Conservation (phyloP, 352 stramenopile genomes). For the Plasmopara halstedii region DNA sequence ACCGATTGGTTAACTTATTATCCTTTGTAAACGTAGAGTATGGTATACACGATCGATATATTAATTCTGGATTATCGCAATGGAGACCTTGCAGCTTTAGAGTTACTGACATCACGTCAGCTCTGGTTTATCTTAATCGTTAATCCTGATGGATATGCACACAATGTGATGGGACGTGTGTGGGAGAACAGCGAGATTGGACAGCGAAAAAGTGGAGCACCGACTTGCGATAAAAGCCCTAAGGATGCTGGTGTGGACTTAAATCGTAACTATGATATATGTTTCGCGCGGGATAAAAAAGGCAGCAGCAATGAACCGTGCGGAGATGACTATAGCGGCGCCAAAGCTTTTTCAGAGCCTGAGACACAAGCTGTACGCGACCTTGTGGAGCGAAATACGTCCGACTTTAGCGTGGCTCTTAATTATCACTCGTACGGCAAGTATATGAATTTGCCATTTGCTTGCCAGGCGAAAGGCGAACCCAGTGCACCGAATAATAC, state of each 20-base stretch:
- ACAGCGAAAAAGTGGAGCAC: slow-evolving; percentile 62
- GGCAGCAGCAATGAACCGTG: slow-evolving; percentile 63
- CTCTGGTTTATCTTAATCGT: slow-evolving; percentile 81
- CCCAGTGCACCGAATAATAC: slow-evolving; percentile 24
- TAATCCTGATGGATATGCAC: slow-evolving; percentile 76
- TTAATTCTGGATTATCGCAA: slow-evolving; percentile 51
- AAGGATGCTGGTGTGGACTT: slow-evolving; percentile 61
- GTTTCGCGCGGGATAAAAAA: slow-evolving; percentile 49
- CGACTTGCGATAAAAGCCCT: slow-evolving; percentile 23
- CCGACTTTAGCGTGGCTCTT: slow-evolving; percentile 52
- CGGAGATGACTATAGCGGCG: slow-evolving; percentile 67
- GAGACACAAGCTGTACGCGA: slow-evolving; percentile 68
- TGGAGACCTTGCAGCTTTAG: slow-evolving; percentile 39
- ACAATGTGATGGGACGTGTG: slow-evolving; percentile 54
- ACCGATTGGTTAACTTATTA: background rate
- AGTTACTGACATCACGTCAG: slow-evolving; percentile 57
- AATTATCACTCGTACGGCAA: slow-evolving; percentile 85
- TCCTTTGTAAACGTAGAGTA: slow-evolving; percentile 31
- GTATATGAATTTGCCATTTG: slow-evolving; percentile 81
- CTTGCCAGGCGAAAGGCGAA: slow-evolving; percentile 53
- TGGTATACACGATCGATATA: slow-evolving; percentile 79
- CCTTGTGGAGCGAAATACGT: slow-evolving; percentile 43
- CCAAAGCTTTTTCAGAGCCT: slow-evolving; percentile 67
- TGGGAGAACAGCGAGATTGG: slow-evolving; percentile 42
- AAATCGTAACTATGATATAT: slow-evolving; percentile 83